Conservation (phyloP, 306 rosid species). For the Oxytropis ochrocephala region DNA sequence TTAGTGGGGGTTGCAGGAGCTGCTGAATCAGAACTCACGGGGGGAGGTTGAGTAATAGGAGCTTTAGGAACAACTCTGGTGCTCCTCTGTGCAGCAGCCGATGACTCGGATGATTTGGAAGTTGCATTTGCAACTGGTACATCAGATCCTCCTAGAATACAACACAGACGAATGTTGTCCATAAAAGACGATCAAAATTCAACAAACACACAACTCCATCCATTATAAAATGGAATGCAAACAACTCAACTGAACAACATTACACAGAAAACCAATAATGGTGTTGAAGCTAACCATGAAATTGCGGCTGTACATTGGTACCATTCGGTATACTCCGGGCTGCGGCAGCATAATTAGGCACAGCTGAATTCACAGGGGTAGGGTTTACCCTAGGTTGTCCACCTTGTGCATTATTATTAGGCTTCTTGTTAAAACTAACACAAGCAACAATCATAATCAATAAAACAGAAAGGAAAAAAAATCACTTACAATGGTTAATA, state of each 20-base stretch:
- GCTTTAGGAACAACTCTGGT: conserved; percentile 64
- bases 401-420: conserved; percentile 79
- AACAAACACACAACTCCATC: conserved; percentile 1
- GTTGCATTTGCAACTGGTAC: conserved; percentile 36
- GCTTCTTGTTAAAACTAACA: conserved; percentile 60
- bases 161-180: neutral
- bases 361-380: conserved; percentile 43
- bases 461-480: neutral
- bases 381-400: conserved; percentile 73
- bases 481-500: neutral
- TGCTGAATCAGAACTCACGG: conserved; percentile 42
- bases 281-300: conserved; percentile 42
- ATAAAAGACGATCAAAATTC: neutral
- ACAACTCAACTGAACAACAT: neutral
- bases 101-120: conserved; percentile 47
- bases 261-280: neutral
- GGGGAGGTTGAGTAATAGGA: conserved; percentile 65
- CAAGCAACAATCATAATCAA: conserved; percentile 23
- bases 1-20: conserved; percentile 53
- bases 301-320: conserved; percentile 43
- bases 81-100: conserved; percentile 55
- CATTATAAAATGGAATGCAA: neutral
- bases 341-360: conserved; percentile 40
- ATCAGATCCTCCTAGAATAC: conserved; percentile 41
- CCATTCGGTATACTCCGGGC: conserved; percentile 64